Evolutionary conservation across 176 grass and related monocot genomes (phyloP), one percentile per base, ranked within the genome.

Genomic region (sorghum (Sorghum bicolor)): DNA sequence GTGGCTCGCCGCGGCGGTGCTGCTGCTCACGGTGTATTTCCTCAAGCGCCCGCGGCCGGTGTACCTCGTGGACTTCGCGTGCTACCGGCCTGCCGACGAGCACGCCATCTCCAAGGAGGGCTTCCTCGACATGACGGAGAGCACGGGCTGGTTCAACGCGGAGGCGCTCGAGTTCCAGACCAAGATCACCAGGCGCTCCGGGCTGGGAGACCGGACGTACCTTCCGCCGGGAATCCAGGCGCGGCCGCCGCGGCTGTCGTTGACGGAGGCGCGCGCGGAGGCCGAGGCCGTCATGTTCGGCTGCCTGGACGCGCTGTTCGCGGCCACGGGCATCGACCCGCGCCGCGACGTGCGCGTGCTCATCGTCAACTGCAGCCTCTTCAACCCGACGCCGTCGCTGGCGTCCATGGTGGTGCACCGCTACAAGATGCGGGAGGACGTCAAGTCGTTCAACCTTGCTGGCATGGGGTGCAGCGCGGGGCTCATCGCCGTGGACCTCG

Each of bases 391-490:
- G 45, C 92, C 92, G 29, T 94, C 92, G 31, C 86, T 94, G 34
- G 79, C 94, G 1, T 57, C 91, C n/a, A 89, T 87, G 86, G 74
- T 93, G 15, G 81, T 96, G n/a, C 87, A 91, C 90, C 91, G 75
- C 25, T 96, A 93, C 88, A 77, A 12, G 78, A 90, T 96, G 79
- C 80, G 88, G 0, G 81, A 74, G 15, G 87, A 91, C 44, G 53
- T 96, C 48, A 93, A 85, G 81, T 89, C 84, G 55, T 93, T 90
- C 79, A 93, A 96, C 84, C 91, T 96, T 15, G 91, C 88, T 3
- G 91, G 94, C 9, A 96, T 96, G 91, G 94, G 91, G 0, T 96
- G 94, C 53, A 96, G 94, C 64, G 94, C 91, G 0, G 90, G 94
- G 19, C 86, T 96, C 58, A 87, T 96, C 76, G 75, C 91, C 15